phyloP scores from a whole-genome alignment of 768 basidiomycete genomes.

The Crassisporium funariophilum region DNA sequence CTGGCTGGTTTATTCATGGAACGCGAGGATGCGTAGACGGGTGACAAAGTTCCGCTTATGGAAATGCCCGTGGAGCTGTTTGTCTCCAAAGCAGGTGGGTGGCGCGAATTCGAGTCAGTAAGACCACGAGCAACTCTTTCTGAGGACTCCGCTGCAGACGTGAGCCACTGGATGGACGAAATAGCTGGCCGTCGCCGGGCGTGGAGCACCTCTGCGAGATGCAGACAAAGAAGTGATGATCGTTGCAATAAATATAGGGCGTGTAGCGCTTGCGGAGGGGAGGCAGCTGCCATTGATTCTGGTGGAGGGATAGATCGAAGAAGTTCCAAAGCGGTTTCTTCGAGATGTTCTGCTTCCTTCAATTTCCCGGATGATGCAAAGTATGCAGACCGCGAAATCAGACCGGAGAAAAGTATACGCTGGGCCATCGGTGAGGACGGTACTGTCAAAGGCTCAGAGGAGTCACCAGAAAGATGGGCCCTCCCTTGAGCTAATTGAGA shows the following conservation, averaged over 20 bases:
- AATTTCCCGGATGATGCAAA: slow-evolving; percentile 64
- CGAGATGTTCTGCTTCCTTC: slow-evolving; percentile 52
- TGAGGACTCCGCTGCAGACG: slow-evolving; percentile 65
- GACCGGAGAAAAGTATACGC: slow-evolving; percentile 57
- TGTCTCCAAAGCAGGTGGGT: no score
- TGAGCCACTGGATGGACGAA: slow-evolving; percentile 57
- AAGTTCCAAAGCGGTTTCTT: slow-evolving; percentile 57
- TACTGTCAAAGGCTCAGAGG: slow-evolving; percentile 2
- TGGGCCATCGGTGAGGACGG: slow-evolving; percentile 61
- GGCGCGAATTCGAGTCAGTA: slow-evolving; percentile 42
- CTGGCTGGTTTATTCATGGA: slow-evolving; percentile 57
- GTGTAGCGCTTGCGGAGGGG: slow-evolving; percentile 65
- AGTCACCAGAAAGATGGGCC: no score
- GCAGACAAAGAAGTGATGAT: slow-evolving; percentile 70
- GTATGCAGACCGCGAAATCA: slow-evolving; percentile 73
- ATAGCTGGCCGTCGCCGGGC: slow-evolving; percentile 43
- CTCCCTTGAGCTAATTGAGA: slow-evolving; percentile 46
- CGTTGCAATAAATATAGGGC: slow-evolving; percentile 69
- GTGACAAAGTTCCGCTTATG: slow-evolving; percentile 10
- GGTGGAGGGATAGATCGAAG: slow-evolving; percentile 57
- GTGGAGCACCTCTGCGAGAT: slow-evolving; percentile 72
- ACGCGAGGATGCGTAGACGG: slow-evolving; percentile 46
- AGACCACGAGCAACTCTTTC: slow-evolving; percentile 63
- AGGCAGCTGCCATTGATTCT: slow-evolving; percentile 40
- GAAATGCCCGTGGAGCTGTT: no score